Evolutionary conservation across 1,284 basidiomycete species (phyloP), one percentile per base, ranked within the genome.

Genomic region (Abortiporus biennis): DNA sequence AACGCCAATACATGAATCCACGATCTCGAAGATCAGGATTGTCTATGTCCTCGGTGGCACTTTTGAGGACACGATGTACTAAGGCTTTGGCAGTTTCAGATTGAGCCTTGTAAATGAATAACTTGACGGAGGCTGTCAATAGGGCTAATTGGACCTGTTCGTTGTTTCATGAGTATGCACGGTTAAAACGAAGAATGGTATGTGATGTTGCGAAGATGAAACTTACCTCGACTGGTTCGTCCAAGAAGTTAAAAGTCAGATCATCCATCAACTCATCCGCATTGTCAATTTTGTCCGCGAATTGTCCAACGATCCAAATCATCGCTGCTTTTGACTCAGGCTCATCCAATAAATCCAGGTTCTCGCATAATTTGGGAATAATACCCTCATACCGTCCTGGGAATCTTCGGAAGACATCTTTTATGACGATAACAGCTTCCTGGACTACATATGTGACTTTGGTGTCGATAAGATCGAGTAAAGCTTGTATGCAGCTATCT

Each of bases 1-100:
- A 73, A 36, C 96, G 83, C 95, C 95, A 99, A 67, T 99, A 99
- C 87, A 99, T 98, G 69, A 95, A 99, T 0, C 95, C 96, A 47
- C 96, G 76, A 65, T 99, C 96, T 23, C 96, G 79, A 32, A 97
- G 71, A 67, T 99, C 96, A 4, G 96, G 94, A 58, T 96, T 97
- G 62, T 98, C 95, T 44, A 95, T 83, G 52, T 98, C 90, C 62
- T 99, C 96, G 2, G 96, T 99, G 12, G 93, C 86, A 82, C 92
- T 94, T 61, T 98, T 97, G 29, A 99, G 70, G 9, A 99, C 90
- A 56, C 92, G 93, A 62, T 94, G 92, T 1, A 99, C 93, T 23
- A 99, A 75, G 43, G 85, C 82, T 58, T 95, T 95, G 9, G 90
- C 83, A 21, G 81, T 82, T 35, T 92, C 88, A 0, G 91, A 91